Evolutionary conservation across 2,329 filamentous ascomycete species (phyloP), one percentile per base, ranked within the genome.

Genomic region (Penicillium sclerotigenum): DNA sequence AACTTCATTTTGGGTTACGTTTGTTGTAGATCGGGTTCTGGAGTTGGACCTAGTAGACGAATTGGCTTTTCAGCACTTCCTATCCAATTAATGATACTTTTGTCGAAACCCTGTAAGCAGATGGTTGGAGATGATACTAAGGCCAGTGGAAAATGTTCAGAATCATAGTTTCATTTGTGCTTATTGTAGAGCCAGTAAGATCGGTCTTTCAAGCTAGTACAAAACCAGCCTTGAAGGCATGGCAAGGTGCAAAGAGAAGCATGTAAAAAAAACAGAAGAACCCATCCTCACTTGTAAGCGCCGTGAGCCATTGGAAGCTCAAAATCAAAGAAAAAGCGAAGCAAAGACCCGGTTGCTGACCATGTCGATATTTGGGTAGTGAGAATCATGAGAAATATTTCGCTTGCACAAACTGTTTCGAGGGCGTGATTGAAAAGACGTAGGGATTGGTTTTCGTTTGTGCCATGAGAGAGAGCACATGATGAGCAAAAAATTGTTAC

Each of bases 141-240:
- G 18, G 2, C n/a, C 11, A 11, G 14, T 38, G 18, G 9, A 45
- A 43, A 14, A 31, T 56, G 16, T 40, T 41, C n/a, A 42, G 3
- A 26, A 41, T 51, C 34, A 56, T 34, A 34, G 20, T 50, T 47
- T 40, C 8, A 46, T 60, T 56, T 33, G 33, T 58, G 47, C 52
- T 57, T 51, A 36, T 47, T 31, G 18, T 52, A 46, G 41, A 56
- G 36, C 52, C 57, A 59, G 42, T 45, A 56, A 45, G 26, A 47
- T 52, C 53, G 49, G 36, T 47, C 37, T 41, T 53, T 58, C 54
- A 59, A 59, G 70, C 67, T 68, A 68, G 59, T 68, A 65, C 62
- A 68, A 26, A 41, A 18, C 37, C 46, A 50, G 16, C 29, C 46
- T 16, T 49, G 26, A 54, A 28, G 41, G 57, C 40, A 36, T 52